Evolutionary conservation across 2,329 filamentous ascomycete species (phyloP).

Genomic region (Sphaceloma murrayae): DNA sequence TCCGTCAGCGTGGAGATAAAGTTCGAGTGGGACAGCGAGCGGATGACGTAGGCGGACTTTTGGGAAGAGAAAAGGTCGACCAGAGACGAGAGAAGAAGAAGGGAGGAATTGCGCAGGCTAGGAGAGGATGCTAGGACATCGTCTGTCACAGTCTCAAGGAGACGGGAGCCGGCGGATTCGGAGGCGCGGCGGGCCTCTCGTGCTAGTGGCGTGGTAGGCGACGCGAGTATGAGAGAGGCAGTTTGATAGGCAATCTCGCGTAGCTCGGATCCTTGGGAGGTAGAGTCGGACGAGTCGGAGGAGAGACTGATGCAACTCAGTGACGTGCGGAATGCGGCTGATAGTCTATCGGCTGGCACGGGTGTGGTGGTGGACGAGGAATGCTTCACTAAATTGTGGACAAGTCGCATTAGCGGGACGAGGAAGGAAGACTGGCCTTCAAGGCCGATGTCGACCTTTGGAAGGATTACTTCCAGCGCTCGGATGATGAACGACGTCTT

Average conservation of each 20-base stretch:
- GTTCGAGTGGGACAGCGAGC: conserved; percentile 73
- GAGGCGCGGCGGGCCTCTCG: conserved; percentile 41
- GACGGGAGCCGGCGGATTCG: conserved; percentile 67
- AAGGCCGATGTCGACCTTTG: conserved; percentile 72
- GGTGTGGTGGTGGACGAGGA: conserved; percentile 41
- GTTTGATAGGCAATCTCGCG: conserved; percentile 86
- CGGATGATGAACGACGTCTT: conserved; percentile 75
- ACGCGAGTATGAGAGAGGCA: background rate
- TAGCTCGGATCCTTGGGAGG: too few relatives aligned
- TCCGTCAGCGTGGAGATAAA: conserved; percentile 87
- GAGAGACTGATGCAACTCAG: conserved; percentile 40
- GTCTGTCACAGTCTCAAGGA: conserved; percentile 82
- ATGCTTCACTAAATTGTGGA: conserved; percentile 56
- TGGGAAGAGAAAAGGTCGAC: conserved; percentile 58
- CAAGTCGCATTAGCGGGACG: conserved; percentile 66
- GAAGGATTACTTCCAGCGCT: conserved; percentile 75
- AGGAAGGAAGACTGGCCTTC: conserved; percentile 60
- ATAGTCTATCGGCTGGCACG: conserved; percentile 77
- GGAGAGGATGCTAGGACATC: conserved; percentile 82
- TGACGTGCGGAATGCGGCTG: conserved; percentile 82
- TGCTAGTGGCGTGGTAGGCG: conserved; percentile 25
- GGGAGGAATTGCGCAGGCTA: conserved; percentile 71
- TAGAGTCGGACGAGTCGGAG: conserved; percentile 6
- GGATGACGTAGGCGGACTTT: conserved; percentile 67
- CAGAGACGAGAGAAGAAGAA: conserved; percentile 72